Conservation (phyloP, 2,329 filamentous ascomycete species). For the Mycosphaerella sp. region DNA sequence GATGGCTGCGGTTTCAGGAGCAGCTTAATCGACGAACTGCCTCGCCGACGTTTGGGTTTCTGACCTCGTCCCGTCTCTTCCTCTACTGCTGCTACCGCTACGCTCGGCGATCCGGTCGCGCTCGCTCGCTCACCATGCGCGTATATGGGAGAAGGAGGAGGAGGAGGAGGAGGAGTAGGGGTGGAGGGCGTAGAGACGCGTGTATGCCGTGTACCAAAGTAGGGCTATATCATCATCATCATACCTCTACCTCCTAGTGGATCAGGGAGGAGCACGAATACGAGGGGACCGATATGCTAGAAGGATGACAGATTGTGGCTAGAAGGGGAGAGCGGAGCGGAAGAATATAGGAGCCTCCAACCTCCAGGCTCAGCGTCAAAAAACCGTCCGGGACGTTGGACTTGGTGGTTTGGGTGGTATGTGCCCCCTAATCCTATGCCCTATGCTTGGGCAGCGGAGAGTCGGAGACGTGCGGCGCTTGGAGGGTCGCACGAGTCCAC, state of each 20-base stretch:
- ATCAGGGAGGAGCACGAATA: conserved; percentile 5
- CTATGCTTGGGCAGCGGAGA: conserved; percentile 1
- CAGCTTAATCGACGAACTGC: not conserved
- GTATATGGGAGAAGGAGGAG: not conserved
- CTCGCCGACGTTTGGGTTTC: not conserved
- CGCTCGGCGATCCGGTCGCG: not conserved
- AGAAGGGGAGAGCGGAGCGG: not conserved
- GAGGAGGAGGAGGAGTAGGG: not conserved
- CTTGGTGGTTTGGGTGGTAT: conserved; percentile 1
- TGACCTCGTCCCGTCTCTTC: not conserved
- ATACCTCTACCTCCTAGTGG: not conserved
- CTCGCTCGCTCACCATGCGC: not conserved
- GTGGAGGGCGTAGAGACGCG: not conserved
- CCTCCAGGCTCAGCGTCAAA: not conserved
- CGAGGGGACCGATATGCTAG: conserved; percentile 3
- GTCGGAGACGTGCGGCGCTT: not conserved
- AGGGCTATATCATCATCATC: not conserved
- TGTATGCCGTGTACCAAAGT: not conserved
- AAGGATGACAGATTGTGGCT: not conserved
- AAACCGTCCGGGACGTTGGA: not conserved
- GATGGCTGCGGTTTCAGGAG: conserved; percentile 8
- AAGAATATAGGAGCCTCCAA: not conserved
- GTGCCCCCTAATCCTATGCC: conserved; percentile 11
- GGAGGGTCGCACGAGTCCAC: conserved; percentile 3
- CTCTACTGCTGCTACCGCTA: too few species aligned